phyloP scores from a whole-genome alignment of 371 early-diverging fungal genomes.

The Phascolomyces articulosus region DNA sequence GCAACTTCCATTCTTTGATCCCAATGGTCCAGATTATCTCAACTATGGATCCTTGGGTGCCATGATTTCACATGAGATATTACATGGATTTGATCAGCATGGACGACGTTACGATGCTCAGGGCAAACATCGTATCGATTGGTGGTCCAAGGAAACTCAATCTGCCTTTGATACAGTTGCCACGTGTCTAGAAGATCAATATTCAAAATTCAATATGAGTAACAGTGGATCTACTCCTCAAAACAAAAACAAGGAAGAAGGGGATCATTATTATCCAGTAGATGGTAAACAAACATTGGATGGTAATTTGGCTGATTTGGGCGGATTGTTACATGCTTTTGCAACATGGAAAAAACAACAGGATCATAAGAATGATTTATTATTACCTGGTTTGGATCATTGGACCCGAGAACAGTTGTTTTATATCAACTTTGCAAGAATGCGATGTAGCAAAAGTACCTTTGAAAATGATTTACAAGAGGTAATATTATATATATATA shows the following conservation, averaged over 20 bases:
- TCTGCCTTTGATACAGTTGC: slow-evolving; percentile 54
- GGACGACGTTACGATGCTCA: slow-evolving; percentile 58
- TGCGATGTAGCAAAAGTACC: slow-evolving; percentile 57
- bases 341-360: slow-evolving; percentile 37
- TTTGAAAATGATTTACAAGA: slow-evolving; percentile 43
- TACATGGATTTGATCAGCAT: slow-evolving; percentile 58
- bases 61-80: slow-evolving; percentile 14
- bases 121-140: slow-evolving; percentile 46
- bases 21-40: slow-evolving; percentile 37
- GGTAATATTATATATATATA: too few relatives aligned
- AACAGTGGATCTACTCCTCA: slow-evolving; percentile 42
- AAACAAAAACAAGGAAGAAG: not conserved
- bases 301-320: slow-evolving; percentile 76
- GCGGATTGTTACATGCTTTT: slow-evolving; percentile 51
- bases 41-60: slow-evolving; percentile 18
- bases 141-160: slow-evolving; percentile 66
- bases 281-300: slow-evolving; percentile 67
- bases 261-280: slow-evolving; percentile 29
- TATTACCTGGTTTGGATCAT: slow-evolving; percentile 53
- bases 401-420: slow-evolving; percentile 60
- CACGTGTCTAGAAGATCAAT: slow-evolving; percentile 66
- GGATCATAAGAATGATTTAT: not conserved
- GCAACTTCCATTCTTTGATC: slow-evolving; percentile 53
- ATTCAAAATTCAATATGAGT: slow-evolving; percentile 49
- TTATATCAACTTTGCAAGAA: slow-evolving; percentile 59